Base-by-base conservation (phyloP, 2,329 filamentous ascomycete species). In the Mycosphaerella sp. region DNA sequence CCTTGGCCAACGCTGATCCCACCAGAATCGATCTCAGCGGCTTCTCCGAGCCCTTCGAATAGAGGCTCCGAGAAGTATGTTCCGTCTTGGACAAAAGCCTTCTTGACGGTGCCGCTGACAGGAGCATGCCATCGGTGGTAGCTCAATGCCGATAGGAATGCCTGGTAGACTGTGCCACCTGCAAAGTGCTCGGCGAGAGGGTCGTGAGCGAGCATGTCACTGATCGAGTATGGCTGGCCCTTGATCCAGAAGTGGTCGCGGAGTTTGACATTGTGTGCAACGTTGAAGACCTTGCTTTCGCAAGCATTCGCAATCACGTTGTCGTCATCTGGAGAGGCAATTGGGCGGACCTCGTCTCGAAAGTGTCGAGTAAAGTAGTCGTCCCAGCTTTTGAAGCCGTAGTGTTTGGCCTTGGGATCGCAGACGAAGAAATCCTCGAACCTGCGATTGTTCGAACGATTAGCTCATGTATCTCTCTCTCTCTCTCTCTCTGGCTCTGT, bases 41-140 rank as follows among this genome's bases (percentile, higher is more conserved):
- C 63, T 37, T 70, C 64, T 10, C 60, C 64, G 6, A 76, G 61
- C 2, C 72, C 73, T 55, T 79, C 73, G 55, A 76, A 79, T 0
- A 76, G 64, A 1, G 77, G 75, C 65, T 85, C 82, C 16, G 79
- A 80, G 60, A 82, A 87, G 67, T 87, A 88, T 0, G 83, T 85
- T 1, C 85, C 85, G 17, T 81, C 76, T 4, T 78, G 65, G 0
- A 83, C 73, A 51, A 77, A 81, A 0, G 78, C 76, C 48, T 79
- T 78, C 41, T 73, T 71, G 13, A 87, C 69, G 4, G 65, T 81
- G 0, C 85, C 85, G 4, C 72, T 76, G 0, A 87, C 76, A n/a
- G 85, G 85, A 0, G 79, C 66, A 67, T 87, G 83, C 85, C 85
- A 87, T 21, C 84, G 76, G 66, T 87, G 85, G 65, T 88, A 87